Base-by-base conservation (phyloP, 140 eudicot genomes). In the Anethum foeniculum region DNA sequence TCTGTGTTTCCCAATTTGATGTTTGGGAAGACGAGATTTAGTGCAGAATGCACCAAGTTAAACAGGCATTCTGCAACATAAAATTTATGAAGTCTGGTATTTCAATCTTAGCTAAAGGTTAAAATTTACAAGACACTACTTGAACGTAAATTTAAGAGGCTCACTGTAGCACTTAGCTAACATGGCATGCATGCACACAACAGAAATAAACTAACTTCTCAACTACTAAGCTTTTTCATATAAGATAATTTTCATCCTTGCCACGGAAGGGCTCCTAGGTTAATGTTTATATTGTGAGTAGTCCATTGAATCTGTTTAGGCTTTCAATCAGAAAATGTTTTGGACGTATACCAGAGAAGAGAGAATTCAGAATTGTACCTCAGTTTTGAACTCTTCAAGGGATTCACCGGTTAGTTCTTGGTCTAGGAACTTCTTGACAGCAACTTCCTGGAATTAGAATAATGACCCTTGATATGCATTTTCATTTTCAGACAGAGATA, bases 351-450 rank as follows among this genome's bases (percentile, higher is more conserved):
- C 36, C 7, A 82, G 67, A 82, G 36, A 85, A 77, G 60, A 76
- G 83, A 36, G 64, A 67, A 60, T 76, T 76, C 82, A 36, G 64
- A 67, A 60, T 76, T 76, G 51, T 90, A 95, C 99, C 97, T 95
- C 99, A 83, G 97, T 90, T 88, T 28, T 90, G 83, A 95, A 90
- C 84, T 92, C 99, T 80, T 92, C 93, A 23, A 95, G 99, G 78
- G 97, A 89, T 83, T 95, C 95, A 64, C 91, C 90, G n/a, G 91
- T 87, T 80, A 95, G 49, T 85, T 86, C 97, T 85, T 95, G 99
- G 88, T 95, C 97, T 77, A 95, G 85, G 76, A 95, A 92, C 88
- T 84, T 92, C 88, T 95, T 95, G 39, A 95, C 93, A 85, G 99
- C 99, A 83, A 95, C 99, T 87, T 90, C 99, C 99, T 95, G 88